Evolutionary conservation across 2,329 filamentous ascomycete species (phyloP), one percentile per base, ranked within the genome.

Genomic region (Curvularia sp.): DNA sequence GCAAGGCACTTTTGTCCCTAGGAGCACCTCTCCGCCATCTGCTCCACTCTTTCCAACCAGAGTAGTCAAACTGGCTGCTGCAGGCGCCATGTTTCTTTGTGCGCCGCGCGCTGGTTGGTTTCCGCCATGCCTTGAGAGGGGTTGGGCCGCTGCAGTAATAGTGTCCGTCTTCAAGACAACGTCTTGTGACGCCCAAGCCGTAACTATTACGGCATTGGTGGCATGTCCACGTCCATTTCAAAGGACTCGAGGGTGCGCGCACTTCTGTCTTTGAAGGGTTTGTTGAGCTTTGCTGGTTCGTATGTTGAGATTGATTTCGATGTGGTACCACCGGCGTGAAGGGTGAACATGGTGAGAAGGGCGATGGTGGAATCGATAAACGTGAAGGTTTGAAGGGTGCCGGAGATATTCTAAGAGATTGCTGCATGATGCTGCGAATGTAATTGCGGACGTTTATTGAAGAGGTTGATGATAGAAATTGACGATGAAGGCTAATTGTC

Each of bases 111-210:
- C 46, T 42, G 2, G 35, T 31, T 1, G 60, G 38, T 15, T 67
- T 64, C 1, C 76, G 73, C 62, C 72, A 75, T 6, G 58, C 59
- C 31, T 77, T 78, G 18, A 78, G 64, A 0, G 74, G 72, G 0
- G 78, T 80, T 1, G 68, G 78, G 60, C 83, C 83, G 3, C 81
- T 73, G 74, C 84, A 86, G 75, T 84, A 85, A 58, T 75, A 73
- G 67, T 86, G 84, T 1, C 84, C 83, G 62, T 85, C 83, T 46
- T 82, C 76, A 7, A 85, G 79, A 58, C 83, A 85, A 52, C 84
- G 80, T 0, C 81, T 79, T 0, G 84, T 86, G 2, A 79, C 79
- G 20, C 77, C 79, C 2, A 86, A 75, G 1, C 75, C 72, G 69
- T 85, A 86, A 10, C 72, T 75, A 18, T 72, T 75, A 38, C 74